Conservation (phyloP, 768 basidiomycete genomes). For the Rhodotorula sphaerocarpa region DNA sequence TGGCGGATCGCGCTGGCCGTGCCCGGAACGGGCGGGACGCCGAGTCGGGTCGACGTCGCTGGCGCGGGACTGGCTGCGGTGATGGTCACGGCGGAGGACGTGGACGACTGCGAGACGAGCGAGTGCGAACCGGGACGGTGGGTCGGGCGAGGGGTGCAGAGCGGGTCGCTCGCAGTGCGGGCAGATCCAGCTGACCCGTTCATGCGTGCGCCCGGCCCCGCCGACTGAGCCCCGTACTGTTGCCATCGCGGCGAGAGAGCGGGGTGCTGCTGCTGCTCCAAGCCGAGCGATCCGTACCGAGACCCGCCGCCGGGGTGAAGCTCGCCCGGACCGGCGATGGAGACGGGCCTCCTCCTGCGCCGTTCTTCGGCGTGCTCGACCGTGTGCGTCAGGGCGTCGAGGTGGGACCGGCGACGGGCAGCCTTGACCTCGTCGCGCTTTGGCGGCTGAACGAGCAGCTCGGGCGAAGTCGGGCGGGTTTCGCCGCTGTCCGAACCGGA, state of each 20-base stretch:
- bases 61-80: not conserved
- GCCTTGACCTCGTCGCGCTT: constrained; percentile 7
- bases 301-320: no score
- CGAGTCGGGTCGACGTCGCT: not conserved
- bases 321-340: not conserved
- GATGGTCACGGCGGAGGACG: not conserved
- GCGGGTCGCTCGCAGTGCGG: not conserved
- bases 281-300: no score
- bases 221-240: no score
- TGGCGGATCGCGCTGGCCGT: constrained; percentile 12
- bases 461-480: constrained; percentile 19
- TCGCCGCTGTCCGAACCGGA: constrained; percentile 24
- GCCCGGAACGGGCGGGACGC: constrained; percentile 1
- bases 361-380: not conserved
- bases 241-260: no score
- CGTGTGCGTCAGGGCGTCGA: constrained; percentile 12
- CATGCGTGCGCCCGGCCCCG: no score
- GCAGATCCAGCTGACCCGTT: no score
- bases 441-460: not conserved
- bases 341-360: not conserved
- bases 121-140: not conserved
- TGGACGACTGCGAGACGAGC: not conserved
- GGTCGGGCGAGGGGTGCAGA: no score
- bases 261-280: no score
- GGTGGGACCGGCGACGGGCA: constrained; percentile 7